Evolutionary conservation across 1,139 yeast species (phyloP), one percentile per base, ranked within the genome.

Genomic region (Debaryomycetaceae sp.): DNA sequence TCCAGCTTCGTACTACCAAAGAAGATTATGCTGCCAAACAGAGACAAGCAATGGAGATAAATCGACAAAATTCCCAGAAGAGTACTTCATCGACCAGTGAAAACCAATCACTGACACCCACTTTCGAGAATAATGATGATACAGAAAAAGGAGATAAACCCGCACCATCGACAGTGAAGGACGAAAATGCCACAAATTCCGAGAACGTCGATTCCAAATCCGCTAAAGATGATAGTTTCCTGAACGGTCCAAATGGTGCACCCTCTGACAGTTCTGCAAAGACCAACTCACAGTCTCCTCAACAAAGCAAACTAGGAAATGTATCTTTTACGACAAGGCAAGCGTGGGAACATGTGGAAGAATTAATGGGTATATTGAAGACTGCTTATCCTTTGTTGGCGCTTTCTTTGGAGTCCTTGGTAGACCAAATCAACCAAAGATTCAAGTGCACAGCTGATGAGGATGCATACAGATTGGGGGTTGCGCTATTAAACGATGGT

Each of bases 371-470:
- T 24, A 89, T 91, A 44, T 73, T 93, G 62, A 95, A 95, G 61
- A 95, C 99, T 0, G 97, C 98, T 0, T 93, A 91, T 63, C 99
- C 99, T 6, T 69, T 95, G 44, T 70, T 95, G 50, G 97, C 99
- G 0, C 76, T 95, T 45, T 90, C 98, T 0, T 74, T 95, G 52
- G 99, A 95, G 65, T 89, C 98, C 0, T 71, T 95, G 49, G 97
- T 93, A 40, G 99, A 95, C 58, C 99, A 95, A 68, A 87, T 95
- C 45, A 87, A 86, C 59, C 97, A 90, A 60, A 75, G 98, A 45
- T 93, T 95, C 74, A 95, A 93, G 67, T 85, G 97, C 42, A 87
- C 89, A 42, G 90, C 95, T 0, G 99, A 95, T 63, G 99, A 93
- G 58, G 99, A 95, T 65, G 95, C 97, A 0, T 95, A 93, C 63